These are phyloP conservation scores for Cornus controversa DNA, from an alignment of 148 eudicot genomes.

Conservation along the genomic window DNA sequence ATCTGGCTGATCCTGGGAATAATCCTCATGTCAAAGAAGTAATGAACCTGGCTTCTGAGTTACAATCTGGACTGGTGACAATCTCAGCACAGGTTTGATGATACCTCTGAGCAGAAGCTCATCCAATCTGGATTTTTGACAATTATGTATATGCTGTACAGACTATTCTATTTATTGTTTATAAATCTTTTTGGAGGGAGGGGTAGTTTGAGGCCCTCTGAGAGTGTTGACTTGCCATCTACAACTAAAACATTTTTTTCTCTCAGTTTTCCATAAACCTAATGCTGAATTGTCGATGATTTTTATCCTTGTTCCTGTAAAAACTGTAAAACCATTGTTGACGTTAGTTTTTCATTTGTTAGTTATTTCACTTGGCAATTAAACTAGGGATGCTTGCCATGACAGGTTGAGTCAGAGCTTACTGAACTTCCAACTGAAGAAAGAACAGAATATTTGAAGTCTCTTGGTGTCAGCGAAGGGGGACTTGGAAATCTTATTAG, in stretches of 20 bases:
- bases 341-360: not conserved
- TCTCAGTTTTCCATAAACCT: not conserved
- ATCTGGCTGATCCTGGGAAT: constrained; percentile 71
- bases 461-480: constrained; percentile 92
- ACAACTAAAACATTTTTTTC: not conserved
- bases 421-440: constrained; percentile 89
- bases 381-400: constrained; percentile 14
- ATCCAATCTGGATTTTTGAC: not conserved
- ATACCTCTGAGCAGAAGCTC: constrained; percentile 2
- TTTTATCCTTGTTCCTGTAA: not conserved
- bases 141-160: not conserved
- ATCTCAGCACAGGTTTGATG: constrained; percentile 86
- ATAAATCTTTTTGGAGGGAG: not conserved
- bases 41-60: constrained; percentile 64
- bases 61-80: constrained; percentile 82
- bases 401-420: constrained; percentile 96
- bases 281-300: not conserved
- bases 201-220: not conserved
- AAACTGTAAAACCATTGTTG: not conserved
- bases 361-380: not conserved
- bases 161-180: not conserved
- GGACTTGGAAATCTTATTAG: constrained; percentile 97
- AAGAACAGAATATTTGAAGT: constrained; percentile 75
- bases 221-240: not conserved
- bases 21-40: constrained; percentile 85